A percentile compares a stretch with the other conserved stretches of the same genome.
Conservation (phyloP, 2,329 filamentous ascomycete species). For the Pseudomassariella vexata region DNA sequence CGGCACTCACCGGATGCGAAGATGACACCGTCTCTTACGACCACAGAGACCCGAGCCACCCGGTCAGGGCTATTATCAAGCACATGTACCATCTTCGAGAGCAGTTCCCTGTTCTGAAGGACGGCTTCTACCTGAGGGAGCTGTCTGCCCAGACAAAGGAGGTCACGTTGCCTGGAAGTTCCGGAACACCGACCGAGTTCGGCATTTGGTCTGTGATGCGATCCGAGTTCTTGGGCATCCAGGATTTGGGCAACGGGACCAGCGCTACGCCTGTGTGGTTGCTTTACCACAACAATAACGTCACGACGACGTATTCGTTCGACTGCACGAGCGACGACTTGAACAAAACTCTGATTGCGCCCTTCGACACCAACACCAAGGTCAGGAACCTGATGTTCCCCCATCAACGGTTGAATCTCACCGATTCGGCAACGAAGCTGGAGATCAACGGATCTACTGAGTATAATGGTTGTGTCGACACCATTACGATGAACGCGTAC, state of each 20-base stretch:
- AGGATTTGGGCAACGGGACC: conserved; percentile 39
- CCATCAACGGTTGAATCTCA: conserved; percentile 34
- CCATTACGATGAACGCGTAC: too few relatives aligned
- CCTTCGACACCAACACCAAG: conserved; percentile 43
- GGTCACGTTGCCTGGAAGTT: conserved; percentile 42
- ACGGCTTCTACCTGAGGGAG: conserved; percentile 49
- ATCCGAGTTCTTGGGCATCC: conserved; percentile 37
- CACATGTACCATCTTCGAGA: conserved; percentile 54
- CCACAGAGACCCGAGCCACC: conserved; percentile 56
- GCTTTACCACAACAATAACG: conserved; percentile 37
- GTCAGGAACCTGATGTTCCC: conserved; percentile 58
- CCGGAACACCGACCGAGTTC: conserved; percentile 41
- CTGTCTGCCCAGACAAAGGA: conserved; percentile 49
- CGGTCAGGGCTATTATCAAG: conserved; percentile 53
- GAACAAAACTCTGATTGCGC: conserved; percentile 42
- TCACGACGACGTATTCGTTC: conserved; percentile 44
- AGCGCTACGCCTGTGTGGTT: conserved; percentile 30
- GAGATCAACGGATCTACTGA: conserved; percentile 37
- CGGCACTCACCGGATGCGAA: conserved; percentile 44
- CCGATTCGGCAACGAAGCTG: conserved; percentile 37
- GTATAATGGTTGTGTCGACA: conserved; percentile 31
- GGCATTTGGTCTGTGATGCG: conserved; percentile 51
- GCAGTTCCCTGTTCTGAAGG: conserved; percentile 50
- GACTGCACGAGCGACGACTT: conserved; percentile 41
- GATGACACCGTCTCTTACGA: conserved; percentile 51